phyloP scores from a whole-genome alignment of 768 basidiomycete genomes.

The Cystofilobasidium bisporidii region DNA sequence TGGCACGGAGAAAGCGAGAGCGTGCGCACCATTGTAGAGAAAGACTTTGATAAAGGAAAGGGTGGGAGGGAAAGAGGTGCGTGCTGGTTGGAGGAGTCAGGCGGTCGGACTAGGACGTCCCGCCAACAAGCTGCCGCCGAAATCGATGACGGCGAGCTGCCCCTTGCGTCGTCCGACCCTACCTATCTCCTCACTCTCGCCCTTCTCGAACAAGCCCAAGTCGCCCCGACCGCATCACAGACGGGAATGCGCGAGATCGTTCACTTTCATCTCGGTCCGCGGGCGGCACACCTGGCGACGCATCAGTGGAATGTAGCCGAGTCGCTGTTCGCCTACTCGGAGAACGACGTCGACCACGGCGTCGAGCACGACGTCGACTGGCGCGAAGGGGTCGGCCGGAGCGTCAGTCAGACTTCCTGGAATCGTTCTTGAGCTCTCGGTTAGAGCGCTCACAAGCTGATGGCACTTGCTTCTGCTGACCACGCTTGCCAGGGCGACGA shows the following conservation, averaged over 20 bases:
- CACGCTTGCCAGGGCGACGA: slow-evolving; percentile 2
- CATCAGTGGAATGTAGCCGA: slow-evolving; percentile 25
- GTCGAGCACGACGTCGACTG: slow-evolving; percentile 23
- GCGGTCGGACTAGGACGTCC: no score
- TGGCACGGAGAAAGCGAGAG: no score
- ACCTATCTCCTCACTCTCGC: background rate
- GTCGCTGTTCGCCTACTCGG: slow-evolving; percentile 20
- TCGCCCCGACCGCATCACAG: background rate
- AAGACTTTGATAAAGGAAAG: no score
- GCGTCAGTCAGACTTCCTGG: background rate
- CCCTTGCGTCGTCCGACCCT: no score
- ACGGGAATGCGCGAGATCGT: slow-evolving; percentile 23
- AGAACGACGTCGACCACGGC: slow-evolving; percentile 17
- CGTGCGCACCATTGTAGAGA: no score
- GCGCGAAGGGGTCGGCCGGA: slow-evolving; percentile 13
- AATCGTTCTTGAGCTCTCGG: no score
- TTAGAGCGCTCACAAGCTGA: background rate
- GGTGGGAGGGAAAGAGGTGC: no score
- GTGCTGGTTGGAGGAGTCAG: no score
- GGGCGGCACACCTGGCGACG: slow-evolving; percentile 17
- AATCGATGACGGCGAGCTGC: no score
- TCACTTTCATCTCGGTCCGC: slow-evolving; percentile 24
- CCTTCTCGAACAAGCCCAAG: no score
- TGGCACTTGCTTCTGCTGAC: background rate
- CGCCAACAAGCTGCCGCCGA: no score